Evolutionary conservation across 768 basidiomycete species (phyloP), one percentile per base, ranked within the genome.

Genomic region (Suillus occidentalis): DNA sequence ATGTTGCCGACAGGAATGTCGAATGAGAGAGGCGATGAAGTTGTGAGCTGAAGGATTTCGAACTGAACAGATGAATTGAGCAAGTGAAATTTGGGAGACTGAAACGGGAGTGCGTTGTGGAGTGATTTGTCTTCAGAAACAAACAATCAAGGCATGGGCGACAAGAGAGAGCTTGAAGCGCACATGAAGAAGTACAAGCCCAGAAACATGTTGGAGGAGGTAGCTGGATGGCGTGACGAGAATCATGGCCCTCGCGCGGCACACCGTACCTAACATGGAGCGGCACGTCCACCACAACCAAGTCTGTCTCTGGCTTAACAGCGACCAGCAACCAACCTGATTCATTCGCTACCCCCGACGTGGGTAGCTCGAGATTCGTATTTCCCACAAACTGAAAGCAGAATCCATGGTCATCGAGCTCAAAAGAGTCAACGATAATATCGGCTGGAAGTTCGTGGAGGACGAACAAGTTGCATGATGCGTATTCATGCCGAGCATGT

Each of bases 381-480:
- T 75, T 71, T 6, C 82, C 78, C 69, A 72, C 73, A 61, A 82
- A 69, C 34, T 74, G 69, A 61, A 78, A 78, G n/a, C 71, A 64
- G 64, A 77, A 75, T 49, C 56, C 67, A 63, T 69, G 76, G 66
- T 76, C 70, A 7, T 61, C 16, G 63, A 84, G 78, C 69, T 84
- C 83, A 68, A 82, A 78, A 64, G 72, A 76, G 72, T 84, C 83
- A 25, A 79, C 74, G 70, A 84, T 80, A 66, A 84, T 68, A 56
- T 71, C 68, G 4, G 80, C 75, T 2, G 81, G 78, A 28, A 84
- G 71, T 31, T 71, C 72, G 65, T 79, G 74, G 6, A 78, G 66
- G 12, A 77, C 69, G 65, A 79, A 76, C 28, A 80, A 68, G 10
- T 68, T 66, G 65, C 78, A 79, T 36, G 28, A 55, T 13, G 64